A percentile compares a stretch with the other conserved stretches of the same genome.
Conservation (phyloP, 345 rosid species). For the Camelina laxa region DNA sequence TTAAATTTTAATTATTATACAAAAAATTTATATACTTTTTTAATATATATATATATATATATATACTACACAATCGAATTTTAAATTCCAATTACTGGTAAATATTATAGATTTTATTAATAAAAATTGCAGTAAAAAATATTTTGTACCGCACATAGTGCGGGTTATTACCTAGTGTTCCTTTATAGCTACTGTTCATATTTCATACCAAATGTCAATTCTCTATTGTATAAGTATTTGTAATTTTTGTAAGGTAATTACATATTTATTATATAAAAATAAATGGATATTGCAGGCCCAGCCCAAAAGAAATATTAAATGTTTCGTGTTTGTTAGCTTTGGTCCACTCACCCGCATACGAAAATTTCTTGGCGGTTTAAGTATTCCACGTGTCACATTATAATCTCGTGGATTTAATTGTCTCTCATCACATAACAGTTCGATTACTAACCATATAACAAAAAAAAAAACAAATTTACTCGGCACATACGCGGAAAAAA, state of each 20-base stretch:
- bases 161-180: too few species aligned
- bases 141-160: too few species aligned
- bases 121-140: too few species aligned
- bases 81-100: too few species aligned
- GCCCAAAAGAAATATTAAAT: constrained; percentile 20
- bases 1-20: too few species aligned
- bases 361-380: constrained; percentile 38
- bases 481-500: neutral
- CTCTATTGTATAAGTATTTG: too few species aligned
- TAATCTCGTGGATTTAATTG: constrained; percentile 4
- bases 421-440: constrained; percentile 22
- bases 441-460: constrained; percentile 3
- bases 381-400: constrained; percentile 24
- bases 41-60: too few species aligned
- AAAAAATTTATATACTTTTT: too few species aligned
- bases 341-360: constrained; percentile 7
- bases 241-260: neutral
- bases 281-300: constrained; percentile 21
- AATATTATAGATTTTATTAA: too few species aligned
- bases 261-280: neutral
- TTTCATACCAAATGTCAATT: too few species aligned
- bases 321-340: constrained; percentile 1
- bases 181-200: too few species aligned
- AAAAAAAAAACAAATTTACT: neutral
- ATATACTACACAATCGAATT: too few species aligned